Percentiles rank a stretch among this genome's conserved stretches.
These are phyloP conservation scores for Lactarius hengduanensis DNA, from an alignment of 768 basidiomycete genomes.

Conservation along the genomic window DNA sequence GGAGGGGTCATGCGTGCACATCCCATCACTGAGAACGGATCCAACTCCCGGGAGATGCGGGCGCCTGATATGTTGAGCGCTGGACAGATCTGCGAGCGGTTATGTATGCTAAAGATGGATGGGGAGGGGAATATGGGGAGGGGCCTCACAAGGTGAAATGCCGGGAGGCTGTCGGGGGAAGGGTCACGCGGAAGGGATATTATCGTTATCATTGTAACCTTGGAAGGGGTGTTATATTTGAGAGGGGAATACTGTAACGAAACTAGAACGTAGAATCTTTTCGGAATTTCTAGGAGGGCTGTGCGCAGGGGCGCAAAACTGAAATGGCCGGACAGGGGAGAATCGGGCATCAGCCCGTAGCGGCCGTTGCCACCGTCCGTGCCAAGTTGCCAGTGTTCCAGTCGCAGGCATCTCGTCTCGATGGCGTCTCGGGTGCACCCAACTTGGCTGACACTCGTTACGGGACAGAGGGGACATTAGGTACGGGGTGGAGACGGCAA, in stretches of 20 bases:
- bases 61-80: slow-evolving; percentile 15
- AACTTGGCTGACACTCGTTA: neutral
- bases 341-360: neutral
- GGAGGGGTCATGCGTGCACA: neutral
- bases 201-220: neutral
- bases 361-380: neutral
- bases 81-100: neutral
- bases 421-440: neutral
- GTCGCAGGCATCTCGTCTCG: neutral
- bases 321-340: neutral
- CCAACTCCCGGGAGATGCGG: neutral
- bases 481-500: neutral
- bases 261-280: slow-evolving; percentile 1
- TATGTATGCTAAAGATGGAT: neutral
- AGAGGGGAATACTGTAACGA: neutral
- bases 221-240: neutral
- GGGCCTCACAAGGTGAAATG: slow-evolving; percentile 13
- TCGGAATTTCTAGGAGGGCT: slow-evolving; percentile 19
- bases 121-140: neutral
- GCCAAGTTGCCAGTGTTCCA: neutral
- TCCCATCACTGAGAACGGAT: neutral
- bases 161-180: slow-evolving; percentile 14
- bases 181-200: neutral
- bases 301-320: neutral
- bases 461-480: neutral